phyloP scores from a whole-genome alignment of 2,329 filamentous ascomycete species.

The Colletotrichum spaethianum region DNA sequence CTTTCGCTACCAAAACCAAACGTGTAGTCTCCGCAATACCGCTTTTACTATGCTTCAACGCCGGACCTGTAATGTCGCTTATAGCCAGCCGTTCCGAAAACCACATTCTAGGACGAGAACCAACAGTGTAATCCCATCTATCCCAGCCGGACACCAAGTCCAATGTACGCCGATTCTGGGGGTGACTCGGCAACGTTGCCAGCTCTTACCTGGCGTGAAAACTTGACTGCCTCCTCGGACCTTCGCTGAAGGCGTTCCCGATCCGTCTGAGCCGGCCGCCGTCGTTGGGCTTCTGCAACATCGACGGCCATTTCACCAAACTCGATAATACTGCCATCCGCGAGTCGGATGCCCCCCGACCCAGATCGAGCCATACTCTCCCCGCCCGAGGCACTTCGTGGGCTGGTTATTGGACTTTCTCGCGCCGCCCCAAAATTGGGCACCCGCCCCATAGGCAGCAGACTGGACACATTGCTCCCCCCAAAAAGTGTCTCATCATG shows the following conservation, averaged over 20 bases:
- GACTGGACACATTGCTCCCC: conserved; percentile 25
- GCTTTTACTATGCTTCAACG: neutral
- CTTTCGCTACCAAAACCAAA: neutral
- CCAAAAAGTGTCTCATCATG: conserved; percentile 22
- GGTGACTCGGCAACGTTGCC: neutral
- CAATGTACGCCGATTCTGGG: conserved; percentile 4
- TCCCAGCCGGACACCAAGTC: conserved; percentile 10
- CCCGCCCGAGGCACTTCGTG: conserved; percentile 3
- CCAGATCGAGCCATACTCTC: conserved; percentile 33
- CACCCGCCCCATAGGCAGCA: conserved; percentile 3
- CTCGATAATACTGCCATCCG: conserved; percentile 29
- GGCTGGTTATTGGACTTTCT: conserved; percentile 23
- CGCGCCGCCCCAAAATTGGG: conserved; percentile 22
- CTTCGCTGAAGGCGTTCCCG: conserved; percentile 7
- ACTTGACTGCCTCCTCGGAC: conserved; percentile 18
- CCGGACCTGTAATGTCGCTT: neutral
- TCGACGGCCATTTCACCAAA: conserved; percentile 34
- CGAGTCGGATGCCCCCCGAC: conserved; percentile 38
- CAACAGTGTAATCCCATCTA: neutral
- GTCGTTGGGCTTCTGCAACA: conserved; percentile 17
- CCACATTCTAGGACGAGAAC: neutral
- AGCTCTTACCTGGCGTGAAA: conserved; percentile 16
- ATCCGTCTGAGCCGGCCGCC: conserved; percentile 1
- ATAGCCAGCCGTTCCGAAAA: neutral
- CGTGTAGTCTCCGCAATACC: neutral